Evolutionary conservation across 2,329 filamentous ascomycete genomes (phyloP), one percentile per base, ranked within the genome.

Genomic region (Ophiobolus disseminans): DNA sequence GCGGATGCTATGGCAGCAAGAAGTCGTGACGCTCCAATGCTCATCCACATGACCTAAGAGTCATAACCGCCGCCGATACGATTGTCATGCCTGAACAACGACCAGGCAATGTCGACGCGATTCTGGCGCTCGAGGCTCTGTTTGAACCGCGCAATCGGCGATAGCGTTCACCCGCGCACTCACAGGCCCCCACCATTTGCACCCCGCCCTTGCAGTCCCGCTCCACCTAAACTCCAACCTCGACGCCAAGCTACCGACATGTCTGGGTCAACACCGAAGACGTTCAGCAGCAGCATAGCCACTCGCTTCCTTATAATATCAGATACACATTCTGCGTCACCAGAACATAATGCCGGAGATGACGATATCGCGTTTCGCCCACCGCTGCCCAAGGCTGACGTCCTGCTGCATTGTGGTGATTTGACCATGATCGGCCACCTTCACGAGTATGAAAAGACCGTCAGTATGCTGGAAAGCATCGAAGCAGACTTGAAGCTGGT

Each of bases 341-440:
- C 55, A 2, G 32, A 31, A 22, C 45, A 55, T 20, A 57, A 58
- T 21, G 19, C 28, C 7, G 11, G 34, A 9, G 42, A 55, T 6
- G 21, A 55, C 32, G 40, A 50, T 26, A 40, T 52, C 3, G 38
- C 57, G 19, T 72, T 67, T 52, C 58, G 60, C 17, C 37, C 53
- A 53, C 80, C 81, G 0, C 71, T 84, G 7, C 81, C 80, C 4
- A 58, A 65, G 38, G 76, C 78, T 26, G 78, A 85, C 60, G 74
- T 86, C 17, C 73, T 83, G 13, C 72, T 86, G 4, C 83, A 86
- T 61, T 80, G 80, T 49, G 83, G 83, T 41, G 83, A 86, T 66
- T 69, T 86, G 30, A 86, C 83, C 8, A 78, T 76, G 64, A 69
- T 76, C 26, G 82, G 82, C 4, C 69, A 70, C 9, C 46, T 75